Evolutionary conservation across 192 early-diverging fungal species (phyloP).

Genomic region (Rhizophagus clarus): DNA sequence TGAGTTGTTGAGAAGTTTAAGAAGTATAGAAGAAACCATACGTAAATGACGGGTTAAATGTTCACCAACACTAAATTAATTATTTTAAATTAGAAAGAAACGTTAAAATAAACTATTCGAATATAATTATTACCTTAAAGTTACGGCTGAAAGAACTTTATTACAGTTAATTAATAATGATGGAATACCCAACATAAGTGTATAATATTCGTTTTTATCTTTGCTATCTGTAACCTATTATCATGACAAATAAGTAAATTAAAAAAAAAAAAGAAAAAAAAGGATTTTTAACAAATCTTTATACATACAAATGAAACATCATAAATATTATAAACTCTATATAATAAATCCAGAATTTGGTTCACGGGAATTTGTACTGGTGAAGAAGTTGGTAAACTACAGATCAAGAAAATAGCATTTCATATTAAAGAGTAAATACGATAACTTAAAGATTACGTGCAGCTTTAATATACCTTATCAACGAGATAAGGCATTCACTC

Average conservation of each 20-base stretch:
- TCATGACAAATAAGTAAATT: not conserved
- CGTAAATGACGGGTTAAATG: constrained; percentile 36
- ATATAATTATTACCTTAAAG: constrained; percentile 7
- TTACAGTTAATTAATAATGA: constrained; percentile 45
- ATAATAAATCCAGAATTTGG: constrained; percentile 50
- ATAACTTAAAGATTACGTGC: not conserved
- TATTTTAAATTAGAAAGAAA: not conserved
- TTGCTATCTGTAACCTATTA: constrained; percentile 43
- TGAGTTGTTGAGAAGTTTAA: constrained; percentile 41
- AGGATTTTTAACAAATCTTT: not conserved
- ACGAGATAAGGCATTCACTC: constrained; percentile 39
- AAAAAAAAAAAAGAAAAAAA: not conserved
- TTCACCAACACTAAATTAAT: constrained; percentile 34
- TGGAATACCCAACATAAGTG: constrained; percentile 49
- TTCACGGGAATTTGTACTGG: constrained; percentile 53
- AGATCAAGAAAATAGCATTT: constrained; percentile 28
- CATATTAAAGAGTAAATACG: constrained; percentile 32
- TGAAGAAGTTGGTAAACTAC: constrained; percentile 44
- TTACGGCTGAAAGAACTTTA: constrained; percentile 38
- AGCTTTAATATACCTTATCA: constrained; percentile 38
- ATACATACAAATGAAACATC: constrained; percentile 42
- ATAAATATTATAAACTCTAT: constrained; percentile 50
- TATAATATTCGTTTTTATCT: constrained; percentile 52
- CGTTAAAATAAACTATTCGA: not conserved
- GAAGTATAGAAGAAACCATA: constrained; percentile 37